These are phyloP conservation scores for Erodium maritimum DNA, from an alignment of 345 rosid genomes.

Conservation along the genomic window DNA sequence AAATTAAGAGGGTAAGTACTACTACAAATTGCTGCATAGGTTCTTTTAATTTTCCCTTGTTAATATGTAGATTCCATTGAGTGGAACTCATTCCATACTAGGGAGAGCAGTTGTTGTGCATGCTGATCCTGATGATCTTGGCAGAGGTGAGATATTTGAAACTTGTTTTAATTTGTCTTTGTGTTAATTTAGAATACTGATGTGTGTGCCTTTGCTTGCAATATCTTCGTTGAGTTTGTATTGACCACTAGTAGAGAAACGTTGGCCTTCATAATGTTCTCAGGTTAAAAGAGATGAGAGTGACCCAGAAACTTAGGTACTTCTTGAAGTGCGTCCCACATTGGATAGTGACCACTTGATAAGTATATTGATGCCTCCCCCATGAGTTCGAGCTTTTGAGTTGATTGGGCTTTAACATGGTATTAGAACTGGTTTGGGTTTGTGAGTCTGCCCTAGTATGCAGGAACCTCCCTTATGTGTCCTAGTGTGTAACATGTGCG, in stretches of 20 bases:
- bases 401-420: too few relatives aligned
- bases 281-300: neutral
- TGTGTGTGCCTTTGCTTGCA: neutral
- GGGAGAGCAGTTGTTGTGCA: slow-evolving; percentile 94
- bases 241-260: neutral
- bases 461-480: too few relatives aligned
- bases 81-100: slow-evolving; percentile 61
- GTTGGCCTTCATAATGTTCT: neutral
- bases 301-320: neutral
- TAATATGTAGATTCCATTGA: slow-evolving; percentile 63
- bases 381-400: too few relatives aligned
- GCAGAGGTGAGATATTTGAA: slow-evolving; percentile 35
- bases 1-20: neutral
- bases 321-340: too few relatives aligned
- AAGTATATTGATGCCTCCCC: too few relatives aligned
- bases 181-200: neutral
- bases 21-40: neutral
- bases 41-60: slow-evolving; percentile 4
- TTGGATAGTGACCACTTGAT: too few relatives aligned
- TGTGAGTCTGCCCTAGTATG: too few relatives aligned
- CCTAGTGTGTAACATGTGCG: too few relatives aligned
- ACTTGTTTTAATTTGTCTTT: neutral
- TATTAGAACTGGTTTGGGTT: too few relatives aligned
- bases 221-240: too few relatives aligned
- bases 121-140: slow-evolving; percentile 88